phyloP scores from a whole-genome alignment of 2,329 filamentous ascomycete species.

The Pyrenophora graminea region DNA sequence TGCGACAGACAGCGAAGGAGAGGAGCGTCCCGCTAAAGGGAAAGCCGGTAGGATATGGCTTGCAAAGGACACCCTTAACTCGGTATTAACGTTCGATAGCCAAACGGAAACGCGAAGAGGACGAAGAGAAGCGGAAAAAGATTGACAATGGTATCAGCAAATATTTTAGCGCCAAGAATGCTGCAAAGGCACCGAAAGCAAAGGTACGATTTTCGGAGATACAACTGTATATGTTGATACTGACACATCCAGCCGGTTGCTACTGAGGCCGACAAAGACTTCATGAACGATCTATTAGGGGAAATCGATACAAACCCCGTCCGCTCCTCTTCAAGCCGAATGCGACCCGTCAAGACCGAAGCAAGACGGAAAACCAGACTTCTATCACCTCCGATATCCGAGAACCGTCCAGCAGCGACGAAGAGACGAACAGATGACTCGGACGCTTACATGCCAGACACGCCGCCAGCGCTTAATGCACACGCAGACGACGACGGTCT shows the following conservation, averaged over 20 bases:
- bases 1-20: conserved; percentile 72
- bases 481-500: conserved; percentile 62
- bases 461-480: conserved; percentile 43
- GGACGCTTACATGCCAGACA: conserved; percentile 53
- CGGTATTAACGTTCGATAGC: conserved; percentile 54
- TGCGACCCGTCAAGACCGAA: conserved; percentile 72
- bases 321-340: conserved; percentile 55
- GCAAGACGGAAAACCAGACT: conserved; percentile 78
- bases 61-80: neutral
- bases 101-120: conserved; percentile 87
- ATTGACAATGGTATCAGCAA: conserved; percentile 91
- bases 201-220: conserved; percentile 65
- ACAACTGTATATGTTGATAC: neutral
- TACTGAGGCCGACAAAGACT: conserved; percentile 86
- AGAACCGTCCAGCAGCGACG: conserved; percentile 44
- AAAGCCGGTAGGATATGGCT: conserved; percentile 57
- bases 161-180: conserved; percentile 82
- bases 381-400: conserved; percentile 71
- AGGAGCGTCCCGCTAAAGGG: conserved; percentile 63
- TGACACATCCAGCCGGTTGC: conserved; percentile 64
- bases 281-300: conserved; percentile 80
- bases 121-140: conserved; percentile 81
- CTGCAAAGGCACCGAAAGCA: conserved; percentile 68
- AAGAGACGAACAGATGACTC: conserved; percentile 30
- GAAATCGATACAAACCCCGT: conserved; percentile 82